Conservation (phyloP, 768 basidiomycete genomes). For the Amanita pallidorosea region DNA sequence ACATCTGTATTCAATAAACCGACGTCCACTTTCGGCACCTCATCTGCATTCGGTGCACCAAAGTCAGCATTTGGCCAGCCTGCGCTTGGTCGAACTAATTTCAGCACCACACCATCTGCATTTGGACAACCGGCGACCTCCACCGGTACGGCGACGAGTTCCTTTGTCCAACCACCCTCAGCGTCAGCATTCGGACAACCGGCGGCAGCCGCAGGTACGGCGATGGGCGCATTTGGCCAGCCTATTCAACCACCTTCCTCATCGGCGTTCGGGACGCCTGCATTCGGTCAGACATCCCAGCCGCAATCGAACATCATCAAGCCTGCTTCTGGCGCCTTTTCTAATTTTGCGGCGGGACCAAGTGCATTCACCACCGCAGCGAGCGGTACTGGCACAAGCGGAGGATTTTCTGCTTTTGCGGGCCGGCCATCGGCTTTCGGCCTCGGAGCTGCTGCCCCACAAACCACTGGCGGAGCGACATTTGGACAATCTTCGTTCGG, state of each 20-base stretch:
- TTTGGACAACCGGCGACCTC: conserved; percentile 22
- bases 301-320: conserved; percentile 29
- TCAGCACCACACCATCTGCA: conserved; percentile 20
- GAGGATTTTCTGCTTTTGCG: conserved; percentile 44
- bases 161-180: too few relatives aligned
- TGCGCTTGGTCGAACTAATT: conserved; percentile 23
- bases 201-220: conserved; percentile 16
- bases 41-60: conserved; percentile 18
- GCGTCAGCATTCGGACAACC: conserved; percentile 22
- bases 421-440: conserved; percentile 35
- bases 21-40: conserved; percentile 27
- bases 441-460: conserved; percentile 15
- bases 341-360: conserved; percentile 24
- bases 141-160: conserved; percentile 15
- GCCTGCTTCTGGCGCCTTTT: conserved; percentile 42
- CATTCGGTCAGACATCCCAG: conserved; percentile 20
- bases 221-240: conserved; percentile 21
- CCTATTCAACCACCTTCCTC: conserved; percentile 18
- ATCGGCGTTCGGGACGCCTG: conserved; percentile 20
- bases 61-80: conserved; percentile 21
- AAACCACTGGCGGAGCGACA: conserved; percentile 14
- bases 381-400: conserved; percentile 15
- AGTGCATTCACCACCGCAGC: conserved; percentile 19
- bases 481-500: conserved; percentile 13
- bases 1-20: conserved; percentile 20